Evolutionary conservation across 305 asterid genomes (phyloP).

Genomic region (Fraxinus paxiana): DNA sequence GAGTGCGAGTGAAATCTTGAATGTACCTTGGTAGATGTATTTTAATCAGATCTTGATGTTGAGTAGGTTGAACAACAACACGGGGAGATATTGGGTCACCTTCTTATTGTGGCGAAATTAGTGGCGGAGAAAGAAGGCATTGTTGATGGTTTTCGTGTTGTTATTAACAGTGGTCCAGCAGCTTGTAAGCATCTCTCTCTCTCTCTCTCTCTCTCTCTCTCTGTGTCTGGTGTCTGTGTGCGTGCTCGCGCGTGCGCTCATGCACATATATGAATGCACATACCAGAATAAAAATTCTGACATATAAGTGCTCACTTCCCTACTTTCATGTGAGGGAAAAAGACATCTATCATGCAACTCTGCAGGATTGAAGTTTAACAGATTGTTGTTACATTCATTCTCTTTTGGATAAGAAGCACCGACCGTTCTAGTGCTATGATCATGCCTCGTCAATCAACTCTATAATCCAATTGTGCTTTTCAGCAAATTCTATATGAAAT

Average conservation of each 20-base stretch:
- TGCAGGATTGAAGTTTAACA: not conserved
- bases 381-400: not conserved
- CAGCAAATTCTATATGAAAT: not conserved
- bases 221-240: not conserved
- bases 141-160: conserved; percentile 86
- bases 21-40: not conserved
- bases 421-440: not conserved
- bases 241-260: not conserved
- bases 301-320: not conserved
- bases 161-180: conserved; percentile 71
- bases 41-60: conserved; percentile 18
- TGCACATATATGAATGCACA: not conserved
- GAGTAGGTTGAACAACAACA: conserved; percentile 75
- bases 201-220: not conserved
- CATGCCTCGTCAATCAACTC: not conserved
- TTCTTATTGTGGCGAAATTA: conserved; percentile 77
- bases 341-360: not conserved
- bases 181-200: conserved; percentile 54
- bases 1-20: not conserved
- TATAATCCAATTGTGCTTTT: not conserved
- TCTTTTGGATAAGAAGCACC: not conserved
- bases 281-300: not conserved
- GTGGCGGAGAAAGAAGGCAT: conserved; percentile 94
- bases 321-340: not conserved
- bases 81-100: conserved; percentile 75